Conservation (phyloP, 768 basidiomycete genomes). For the Termitomyces sp. region DNA sequence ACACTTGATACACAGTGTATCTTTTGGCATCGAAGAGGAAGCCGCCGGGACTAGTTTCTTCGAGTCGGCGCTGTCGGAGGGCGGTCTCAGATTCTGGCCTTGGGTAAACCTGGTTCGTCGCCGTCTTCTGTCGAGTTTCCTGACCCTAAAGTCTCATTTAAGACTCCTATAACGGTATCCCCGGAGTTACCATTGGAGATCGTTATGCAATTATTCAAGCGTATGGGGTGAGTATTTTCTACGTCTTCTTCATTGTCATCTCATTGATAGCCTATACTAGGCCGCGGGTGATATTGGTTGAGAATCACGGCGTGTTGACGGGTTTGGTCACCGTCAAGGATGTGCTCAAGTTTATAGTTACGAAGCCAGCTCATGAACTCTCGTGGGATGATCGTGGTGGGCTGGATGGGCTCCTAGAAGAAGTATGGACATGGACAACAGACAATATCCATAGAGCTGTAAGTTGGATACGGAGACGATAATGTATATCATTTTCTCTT, state of each 20-base stretch:
- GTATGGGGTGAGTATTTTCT: conserved; percentile 84
- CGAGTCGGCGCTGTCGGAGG: conserved; percentile 54
- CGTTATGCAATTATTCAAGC: conserved; percentile 95
- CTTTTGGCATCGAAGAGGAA: conserved; percentile 66
- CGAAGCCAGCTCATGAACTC: conserved; percentile 47
- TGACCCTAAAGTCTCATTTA: conserved; percentile 3
- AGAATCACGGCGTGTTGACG: conserved; percentile 75
- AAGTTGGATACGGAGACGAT: conserved; percentile 38
- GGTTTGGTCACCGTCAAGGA: conserved; percentile 97
- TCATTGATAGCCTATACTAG: conserved; percentile 37
- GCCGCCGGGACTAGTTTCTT: conserved; percentile 60
- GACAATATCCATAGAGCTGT: conserved; percentile 34
- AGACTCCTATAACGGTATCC: conserved; percentile 95
- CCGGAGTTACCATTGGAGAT: conserved; percentile 93
- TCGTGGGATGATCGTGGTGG: conserved; percentile 65
- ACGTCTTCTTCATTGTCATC: background rate
- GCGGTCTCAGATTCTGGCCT: conserved; percentile 71
- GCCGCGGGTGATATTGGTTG: conserved; percentile 94
- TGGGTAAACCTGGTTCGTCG: conserved; percentile 90
- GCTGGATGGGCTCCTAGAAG: conserved; percentile 63
- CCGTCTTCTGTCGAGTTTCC: background rate
- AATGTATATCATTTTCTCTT: conserved; percentile 13
- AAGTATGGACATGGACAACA: conserved; percentile 56
- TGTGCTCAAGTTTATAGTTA: conserved; percentile 82
- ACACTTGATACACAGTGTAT: conserved; percentile 49